Evolutionary conservation across 164 flowering plant genomes (phyloP).

Genomic region (Tetrastigma voinierianum): DNA sequence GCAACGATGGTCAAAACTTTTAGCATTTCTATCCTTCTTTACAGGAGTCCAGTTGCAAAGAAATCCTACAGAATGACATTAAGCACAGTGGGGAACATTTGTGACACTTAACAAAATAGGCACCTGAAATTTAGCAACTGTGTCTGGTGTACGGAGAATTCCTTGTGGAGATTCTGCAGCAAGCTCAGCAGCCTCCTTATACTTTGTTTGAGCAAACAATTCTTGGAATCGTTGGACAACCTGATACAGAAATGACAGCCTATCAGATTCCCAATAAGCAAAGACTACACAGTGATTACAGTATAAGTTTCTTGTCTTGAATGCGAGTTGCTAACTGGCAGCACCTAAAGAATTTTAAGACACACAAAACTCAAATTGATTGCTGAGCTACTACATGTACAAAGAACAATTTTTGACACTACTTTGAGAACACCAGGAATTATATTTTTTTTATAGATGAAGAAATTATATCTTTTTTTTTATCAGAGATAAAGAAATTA

Average conservation of each 20-base stretch:
- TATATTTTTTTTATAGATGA: too few relatives aligned
- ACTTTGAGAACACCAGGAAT: too few relatives aligned
- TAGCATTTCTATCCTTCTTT: too few relatives aligned
- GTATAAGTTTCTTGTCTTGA: not conserved
- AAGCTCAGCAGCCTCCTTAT: conserved; percentile 99
- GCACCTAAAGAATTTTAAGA: not conserved
- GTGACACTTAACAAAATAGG: not conserved
- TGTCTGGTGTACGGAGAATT: conserved; percentile 93
- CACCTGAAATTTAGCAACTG: conserved; percentile 99
- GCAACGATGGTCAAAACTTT: too few relatives aligned
- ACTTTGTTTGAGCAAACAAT: conserved; percentile 94
- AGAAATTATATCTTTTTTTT: too few relatives aligned
- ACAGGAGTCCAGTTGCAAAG: too few relatives aligned
- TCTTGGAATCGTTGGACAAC: conserved; percentile 99
- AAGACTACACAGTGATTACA: not conserved
- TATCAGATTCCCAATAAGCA: not conserved
- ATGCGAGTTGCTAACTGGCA: too few relatives aligned
- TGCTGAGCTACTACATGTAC: too few relatives aligned
- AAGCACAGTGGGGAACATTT: not conserved
- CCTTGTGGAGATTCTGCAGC: conserved; percentile 99
- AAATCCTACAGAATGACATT: too few relatives aligned
- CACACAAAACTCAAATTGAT: too few relatives aligned
- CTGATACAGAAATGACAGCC: conserved; percentile 37
- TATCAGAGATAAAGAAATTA: too few relatives aligned
- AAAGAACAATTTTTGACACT: too few relatives aligned